Conservation (phyloP, 768 basidiomycete genomes). For the Boletus speciosus region DNA sequence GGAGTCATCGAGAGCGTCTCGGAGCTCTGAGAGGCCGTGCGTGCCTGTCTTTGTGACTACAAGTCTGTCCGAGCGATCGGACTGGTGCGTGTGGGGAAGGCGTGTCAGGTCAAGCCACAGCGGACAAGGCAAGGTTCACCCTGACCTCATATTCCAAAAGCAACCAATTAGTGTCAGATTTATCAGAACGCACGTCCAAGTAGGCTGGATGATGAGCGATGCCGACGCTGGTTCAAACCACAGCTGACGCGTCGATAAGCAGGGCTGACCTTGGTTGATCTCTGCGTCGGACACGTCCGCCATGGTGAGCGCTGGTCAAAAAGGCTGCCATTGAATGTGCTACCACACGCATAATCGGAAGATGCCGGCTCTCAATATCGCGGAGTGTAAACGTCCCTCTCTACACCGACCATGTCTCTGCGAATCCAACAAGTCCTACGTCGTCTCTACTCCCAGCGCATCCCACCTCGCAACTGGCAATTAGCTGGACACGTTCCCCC, state of each 20-base stretch:
- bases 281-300: constrained; percentile 74
- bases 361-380: constrained; percentile 20
- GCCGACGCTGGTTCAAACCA: constrained; percentile 16
- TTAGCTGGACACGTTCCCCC: constrained; percentile 32
- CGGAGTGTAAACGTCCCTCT: constrained; percentile 14
- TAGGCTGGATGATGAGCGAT: constrained; percentile 54
- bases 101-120: constrained; percentile 15
- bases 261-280: constrained; percentile 64
- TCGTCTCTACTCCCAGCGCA: constrained; percentile 26
- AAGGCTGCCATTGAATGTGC: not conserved
- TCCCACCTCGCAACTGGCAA: constrained; percentile 29
- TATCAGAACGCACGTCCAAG: constrained; percentile 80
- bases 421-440: constrained; percentile 13
- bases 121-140: not conserved
- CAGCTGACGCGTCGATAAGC: not conserved
- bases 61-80: constrained; percentile 80
- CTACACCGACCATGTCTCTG: constrained; percentile 9
- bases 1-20: constrained; percentile 61
- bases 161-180: constrained; percentile 85
- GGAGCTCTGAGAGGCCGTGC: constrained; percentile 77
- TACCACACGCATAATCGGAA: constrained; percentile 8
- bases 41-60: constrained; percentile 73
- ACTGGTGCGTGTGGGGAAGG: constrained; percentile 34
- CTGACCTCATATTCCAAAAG: constrained; percentile 83
- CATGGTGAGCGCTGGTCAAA: constrained; percentile 38